Evolutionary conservation across 805 yeast species (phyloP).

Genomic region (Teunomyces stri): DNA sequence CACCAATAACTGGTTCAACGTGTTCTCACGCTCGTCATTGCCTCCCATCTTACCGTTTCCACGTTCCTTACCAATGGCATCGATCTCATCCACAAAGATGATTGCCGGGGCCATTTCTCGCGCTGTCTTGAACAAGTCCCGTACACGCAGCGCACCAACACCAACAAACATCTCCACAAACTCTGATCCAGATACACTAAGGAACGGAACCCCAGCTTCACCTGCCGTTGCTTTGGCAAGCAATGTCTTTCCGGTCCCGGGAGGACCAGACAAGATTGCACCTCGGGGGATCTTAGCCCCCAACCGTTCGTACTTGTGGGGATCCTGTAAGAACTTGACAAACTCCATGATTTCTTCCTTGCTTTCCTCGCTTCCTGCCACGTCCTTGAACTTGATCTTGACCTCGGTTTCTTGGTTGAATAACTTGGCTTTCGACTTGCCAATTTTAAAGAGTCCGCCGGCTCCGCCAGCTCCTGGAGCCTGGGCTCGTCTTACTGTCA

Average conservation of each 20-base stretch:
- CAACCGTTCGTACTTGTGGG: slow-evolving; percentile 75
- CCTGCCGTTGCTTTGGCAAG: slow-evolving; percentile 96
- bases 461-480: slow-evolving; percentile 42
- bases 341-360: slow-evolving; percentile 95
- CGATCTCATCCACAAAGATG: slow-evolving; percentile 91
- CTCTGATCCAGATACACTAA: slow-evolving; percentile 89
- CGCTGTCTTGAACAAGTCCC: slow-evolving; percentile 88
- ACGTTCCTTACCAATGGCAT: slow-evolving; percentile 90
- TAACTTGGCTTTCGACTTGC: slow-evolving; percentile 74
- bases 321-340: slow-evolving; percentile 83
- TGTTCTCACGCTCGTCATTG: slow-evolving; percentile 91
- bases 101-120: slow-evolving; percentile 88
- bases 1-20: slow-evolving; percentile 85
- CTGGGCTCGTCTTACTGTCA: slow-evolving; percentile 53
- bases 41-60: slow-evolving; percentile 72
- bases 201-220: slow-evolving; percentile 92
- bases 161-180: slow-evolving; percentile 98
- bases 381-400: slow-evolving; percentile 79
- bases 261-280: slow-evolving; percentile 91
- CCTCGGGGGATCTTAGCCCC: slow-evolving; percentile 97
- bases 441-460: slow-evolving; percentile 74
- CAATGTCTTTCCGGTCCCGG: slow-evolving; percentile 95
- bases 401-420: slow-evolving; percentile 84
- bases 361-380: slow-evolving; percentile 94
- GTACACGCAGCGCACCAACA: slow-evolving; percentile 92